A percentile compares a stretch with the other conserved stretches of the same genome.
These are phyloP conservation scores for Hypoxylon sp. DNA, from an alignment of 2,329 filamentous ascomycete species.

Conservation along the genomic window DNA sequence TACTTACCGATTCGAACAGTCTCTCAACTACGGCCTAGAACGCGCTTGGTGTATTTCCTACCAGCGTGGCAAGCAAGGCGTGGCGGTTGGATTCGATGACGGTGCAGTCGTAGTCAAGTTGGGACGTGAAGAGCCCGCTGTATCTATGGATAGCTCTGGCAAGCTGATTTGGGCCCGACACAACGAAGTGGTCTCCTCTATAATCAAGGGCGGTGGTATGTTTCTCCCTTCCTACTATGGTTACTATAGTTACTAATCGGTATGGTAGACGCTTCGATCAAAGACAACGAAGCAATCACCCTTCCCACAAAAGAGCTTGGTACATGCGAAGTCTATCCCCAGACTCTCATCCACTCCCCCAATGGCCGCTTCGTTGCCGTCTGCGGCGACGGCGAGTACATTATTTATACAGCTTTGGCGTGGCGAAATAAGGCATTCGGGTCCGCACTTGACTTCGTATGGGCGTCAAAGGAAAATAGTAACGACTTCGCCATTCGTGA, in stretches of 20 bases:
- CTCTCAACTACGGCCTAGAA: conserved; percentile 94
- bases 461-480: conserved; percentile 97
- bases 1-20: conserved; percentile 96
- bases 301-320: conserved; percentile 95
- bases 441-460: conserved; percentile 94
- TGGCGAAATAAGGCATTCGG: conserved; percentile 99
- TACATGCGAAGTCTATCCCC: conserved; percentile 96
- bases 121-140: conserved; percentile 95
- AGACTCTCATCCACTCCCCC: conserved; percentile 94
- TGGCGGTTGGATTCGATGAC: conserved; percentile 97
- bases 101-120: conserved; percentile 98
- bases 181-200: conserved; percentile 93
- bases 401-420: conserved; percentile 96
- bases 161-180: conserved; percentile 97
- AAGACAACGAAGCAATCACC: conserved; percentile 89
- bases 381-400: conserved; percentile 98
- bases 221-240: conserved; percentile 26
- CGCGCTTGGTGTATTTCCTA: conserved; percentile 98
- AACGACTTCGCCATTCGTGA: conserved; percentile 99
- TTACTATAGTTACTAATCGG: conserved; percentile 49
- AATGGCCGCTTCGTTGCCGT: conserved; percentile 87
- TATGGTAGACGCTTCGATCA: conserved; percentile 77
- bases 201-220: conserved; percentile 88
- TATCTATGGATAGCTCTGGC: conserved; percentile 96
- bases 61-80: conserved; percentile 92